Evolutionary conservation across 768 basidiomycete genomes (phyloP), one percentile per base, ranked within the genome.

Genomic region (Solioccasus polychromus): DNA sequence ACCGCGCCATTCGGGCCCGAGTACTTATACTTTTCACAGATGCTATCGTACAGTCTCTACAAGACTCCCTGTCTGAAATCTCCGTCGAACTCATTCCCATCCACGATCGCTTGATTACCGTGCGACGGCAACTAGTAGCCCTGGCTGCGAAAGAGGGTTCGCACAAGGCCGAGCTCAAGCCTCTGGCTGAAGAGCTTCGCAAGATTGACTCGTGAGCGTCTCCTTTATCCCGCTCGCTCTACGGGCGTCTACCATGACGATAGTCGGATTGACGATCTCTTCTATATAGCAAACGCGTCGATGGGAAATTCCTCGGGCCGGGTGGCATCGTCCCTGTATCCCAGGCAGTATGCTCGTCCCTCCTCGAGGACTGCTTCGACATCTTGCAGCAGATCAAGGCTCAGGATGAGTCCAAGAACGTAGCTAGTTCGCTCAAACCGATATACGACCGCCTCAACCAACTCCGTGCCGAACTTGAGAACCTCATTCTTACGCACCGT

Each of bases 331-430:
- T 98, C 0, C 95, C 96, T 24, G 76, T 83, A 34, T 94, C 93
- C 3, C 94, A 97, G 68, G 92, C 92, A 1, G 71, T 96, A 12
- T 88, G 94, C 51, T 86, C 88, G 0, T 94, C 94, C 1, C 73
- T 98, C 37, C 76, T 99, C 6, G 96, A 99, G 69, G 92, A 95
- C 59, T 94, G 92, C 64, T 99, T 98, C 64, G 93, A 98, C 44
- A 87, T 98, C 46, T 71, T 81, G 18, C 92, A 98, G 64, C 94
- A 98, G 66, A 94, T 99, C 71, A 86, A 89, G 54, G 93, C 93
- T 4, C 77, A 88, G 50, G 91, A 96, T 54, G 91, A 95, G 35
- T 88, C 85, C 18, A 88, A 85, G 71, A 81, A 93, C 60, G 89
- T 97, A 17, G 79, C 88, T 2, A 80, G 82, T 15, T 83, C 86